These are phyloP conservation scores for Calonectria leucothoes DNA, from an alignment of 2,329 filamentous ascomycete species.

Conservation along the genomic window DNA sequence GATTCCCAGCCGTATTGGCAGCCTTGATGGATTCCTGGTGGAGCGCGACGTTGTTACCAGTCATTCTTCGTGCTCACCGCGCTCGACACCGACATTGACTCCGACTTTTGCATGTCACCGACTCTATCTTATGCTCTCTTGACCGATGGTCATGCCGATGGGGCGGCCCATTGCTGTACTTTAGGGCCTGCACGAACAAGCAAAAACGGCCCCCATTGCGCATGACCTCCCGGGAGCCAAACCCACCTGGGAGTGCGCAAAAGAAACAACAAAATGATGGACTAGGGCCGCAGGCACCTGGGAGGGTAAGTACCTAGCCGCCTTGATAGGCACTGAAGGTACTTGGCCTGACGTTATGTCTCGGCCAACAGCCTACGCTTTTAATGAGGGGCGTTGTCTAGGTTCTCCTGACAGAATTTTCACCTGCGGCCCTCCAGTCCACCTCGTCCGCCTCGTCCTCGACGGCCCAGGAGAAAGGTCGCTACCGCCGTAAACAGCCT, in stretches of 20 bases:
- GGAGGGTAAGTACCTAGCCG: constrained; percentile 28
- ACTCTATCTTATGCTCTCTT: constrained; percentile 36
- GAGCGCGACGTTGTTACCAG: constrained; percentile 26
- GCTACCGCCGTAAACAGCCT: constrained; percentile 38
- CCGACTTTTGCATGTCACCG: constrained; percentile 39
- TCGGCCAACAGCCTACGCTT: constrained; percentile 37
- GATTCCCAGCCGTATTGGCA: constrained; percentile 34
- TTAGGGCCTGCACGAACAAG: constrained; percentile 37
- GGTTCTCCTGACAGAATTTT: constrained; percentile 50
- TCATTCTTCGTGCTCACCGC: constrained; percentile 32
- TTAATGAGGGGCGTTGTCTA: constrained; percentile 33
- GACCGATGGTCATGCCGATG: constrained; percentile 39
- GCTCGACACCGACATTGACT: constrained; percentile 42
- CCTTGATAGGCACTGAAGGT: constrained; percentile 22
- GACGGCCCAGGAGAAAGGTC: constrained; percentile 30
- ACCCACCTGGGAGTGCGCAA: constrained; percentile 17
- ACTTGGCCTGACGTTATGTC: constrained; percentile 34
- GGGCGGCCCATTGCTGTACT: constrained; percentile 30
- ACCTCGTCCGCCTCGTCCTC: constrained; percentile 28
- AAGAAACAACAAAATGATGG: constrained; percentile 33
- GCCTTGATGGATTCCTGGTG: constrained; percentile 36
- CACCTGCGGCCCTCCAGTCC: constrained; percentile 32
- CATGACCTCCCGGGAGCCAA: constrained; percentile 21
- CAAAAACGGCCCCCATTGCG: constrained; percentile 24
- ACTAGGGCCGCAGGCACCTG: constrained; percentile 34